A percentile compares a stretch with the other conserved stretches of the same genome.
Conservation (phyloP, 306 rosid species). For the Ochetophila trinervis region DNA sequence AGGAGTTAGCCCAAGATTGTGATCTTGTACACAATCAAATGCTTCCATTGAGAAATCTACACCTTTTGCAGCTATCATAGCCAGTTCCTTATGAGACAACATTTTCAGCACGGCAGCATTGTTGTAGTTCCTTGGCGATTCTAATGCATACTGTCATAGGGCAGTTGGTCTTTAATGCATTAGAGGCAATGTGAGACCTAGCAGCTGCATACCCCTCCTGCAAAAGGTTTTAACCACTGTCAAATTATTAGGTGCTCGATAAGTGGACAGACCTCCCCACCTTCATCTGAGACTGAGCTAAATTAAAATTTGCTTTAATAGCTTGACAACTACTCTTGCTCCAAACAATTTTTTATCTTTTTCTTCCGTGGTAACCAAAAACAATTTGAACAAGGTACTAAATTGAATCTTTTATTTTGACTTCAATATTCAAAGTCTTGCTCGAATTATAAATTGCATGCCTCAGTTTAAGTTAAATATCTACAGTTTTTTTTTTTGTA, state of each 20-base stretch:
- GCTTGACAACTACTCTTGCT: not conserved
- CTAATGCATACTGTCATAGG: slow-evolving; percentile 73
- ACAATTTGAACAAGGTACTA: too few species aligned
- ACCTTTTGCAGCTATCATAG: not conserved
- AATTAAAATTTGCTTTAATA: too few species aligned
- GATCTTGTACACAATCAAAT: too few species aligned
- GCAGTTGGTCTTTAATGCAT: slow-evolving; percentile 89
- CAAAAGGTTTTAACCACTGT: slow-evolving; percentile 19
- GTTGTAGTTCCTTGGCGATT: slow-evolving; percentile 64
- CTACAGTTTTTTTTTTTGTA: too few species aligned
- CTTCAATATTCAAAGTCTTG: too few species aligned
- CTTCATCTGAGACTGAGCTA: not conserved
- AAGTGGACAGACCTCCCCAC: not conserved
- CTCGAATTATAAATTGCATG: too few species aligned
- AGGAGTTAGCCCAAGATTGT: too few species aligned
- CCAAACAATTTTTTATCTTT: too few species aligned
- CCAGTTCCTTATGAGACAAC: not conserved
- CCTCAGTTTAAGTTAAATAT: too few species aligned
- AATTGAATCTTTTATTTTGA: too few species aligned
- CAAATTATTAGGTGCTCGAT: not conserved
- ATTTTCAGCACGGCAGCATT: not conserved
- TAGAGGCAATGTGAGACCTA: slow-evolving; percentile 80
- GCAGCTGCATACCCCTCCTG: slow-evolving; percentile 86
- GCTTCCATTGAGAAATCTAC: too few species aligned
- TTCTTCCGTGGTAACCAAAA: too few species aligned